Evolutionary conservation across 106 monocot species (phyloP), one percentile per base, ranked within the genome.

Genomic region (Agapanthus africanus): DNA sequence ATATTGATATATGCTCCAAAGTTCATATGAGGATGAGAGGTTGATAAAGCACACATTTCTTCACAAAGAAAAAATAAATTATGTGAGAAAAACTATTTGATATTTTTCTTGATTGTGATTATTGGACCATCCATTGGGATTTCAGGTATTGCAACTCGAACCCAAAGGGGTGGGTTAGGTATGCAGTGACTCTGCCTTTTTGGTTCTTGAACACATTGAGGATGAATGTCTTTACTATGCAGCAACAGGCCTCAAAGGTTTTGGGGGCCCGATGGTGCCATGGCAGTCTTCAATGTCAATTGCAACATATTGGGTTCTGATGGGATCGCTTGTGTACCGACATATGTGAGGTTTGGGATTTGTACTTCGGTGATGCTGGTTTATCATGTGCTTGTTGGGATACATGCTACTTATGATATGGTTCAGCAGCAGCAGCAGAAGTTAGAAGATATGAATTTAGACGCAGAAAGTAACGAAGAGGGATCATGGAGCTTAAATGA

Each of bases 201-300:
- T 93, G 93, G 93, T 50, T 71, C 5, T 32, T 33, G 19, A 79
- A 76, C 6, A 88, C 88, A 7, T 54, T 81, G 23, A 85, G 85
- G 63, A 27, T 93, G 31, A 28, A 49, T 15, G 22, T 82, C 39
- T 71, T 81, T 19, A 71, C 85, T 28, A 76, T 80, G 10, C 68
- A 74, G 79, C 33, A 31, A 54, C 40, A 71, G n/a, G 32, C 26
- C 16, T 83, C 88, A 6, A 86, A 86, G 73, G 76, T 86, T 30
- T 93, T 85, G 88, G 93, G 93, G n/a, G 83, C 0, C 93, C 93
- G 14, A 25, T 81, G 22, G 93, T 93, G 47, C 88, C 93, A 4
- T 93, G 85, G 88, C 59, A 89, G 49, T 83, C 93, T 10, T 79
- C 86, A 0, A 36, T 89, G 37, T 93, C 93, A 3, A 86, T 93